These are phyloP conservation scores for Phytopythium chamaehyphon DNA, from an alignment of 352 stramenopile genomes.

Conservation along the genomic window DNA sequence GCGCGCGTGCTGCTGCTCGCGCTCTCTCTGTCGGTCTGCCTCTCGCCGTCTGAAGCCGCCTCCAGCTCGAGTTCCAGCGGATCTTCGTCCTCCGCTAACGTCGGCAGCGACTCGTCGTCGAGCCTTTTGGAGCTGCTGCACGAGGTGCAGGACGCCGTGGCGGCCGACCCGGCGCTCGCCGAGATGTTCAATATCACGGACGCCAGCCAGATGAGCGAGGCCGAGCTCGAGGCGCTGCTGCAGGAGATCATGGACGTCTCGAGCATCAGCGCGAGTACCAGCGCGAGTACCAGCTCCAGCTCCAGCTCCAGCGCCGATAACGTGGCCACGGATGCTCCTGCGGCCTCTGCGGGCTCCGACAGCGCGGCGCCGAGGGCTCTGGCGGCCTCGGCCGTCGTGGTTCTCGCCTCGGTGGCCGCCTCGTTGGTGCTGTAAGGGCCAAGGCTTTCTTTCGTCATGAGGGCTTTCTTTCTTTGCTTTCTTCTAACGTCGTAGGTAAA, in stretches of 20 bases:
- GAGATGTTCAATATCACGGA: constrained; percentile 34
- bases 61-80: constrained; percentile 13
- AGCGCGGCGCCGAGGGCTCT: background rate
- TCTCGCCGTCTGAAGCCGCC: constrained; percentile 9
- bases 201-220: constrained; percentile 31
- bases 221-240: constrained; percentile 27
- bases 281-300: constrained; percentile 5
- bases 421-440: background rate
- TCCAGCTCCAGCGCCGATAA: constrained; percentile 14
- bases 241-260: constrained; percentile 18
- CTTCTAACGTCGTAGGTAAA: too few species aligned
- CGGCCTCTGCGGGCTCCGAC: constrained; percentile 3
- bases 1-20: background rate
- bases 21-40: background rate
- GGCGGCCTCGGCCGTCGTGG: background rate
- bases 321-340: constrained; percentile 6
- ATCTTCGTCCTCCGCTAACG: constrained; percentile 4
- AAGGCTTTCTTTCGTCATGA: too few species aligned
- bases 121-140: constrained; percentile 25
- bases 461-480: too few species aligned
- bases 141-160: constrained; percentile 29
- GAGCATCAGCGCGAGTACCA: constrained; percentile 9
- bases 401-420: background rate
- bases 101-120: constrained; percentile 6
- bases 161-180: constrained; percentile 23